Evolutionary conservation across 768 basidiomycete genomes (phyloP), one percentile per base, ranked within the genome.

Genomic region (Podaxis rugospora): DNA sequence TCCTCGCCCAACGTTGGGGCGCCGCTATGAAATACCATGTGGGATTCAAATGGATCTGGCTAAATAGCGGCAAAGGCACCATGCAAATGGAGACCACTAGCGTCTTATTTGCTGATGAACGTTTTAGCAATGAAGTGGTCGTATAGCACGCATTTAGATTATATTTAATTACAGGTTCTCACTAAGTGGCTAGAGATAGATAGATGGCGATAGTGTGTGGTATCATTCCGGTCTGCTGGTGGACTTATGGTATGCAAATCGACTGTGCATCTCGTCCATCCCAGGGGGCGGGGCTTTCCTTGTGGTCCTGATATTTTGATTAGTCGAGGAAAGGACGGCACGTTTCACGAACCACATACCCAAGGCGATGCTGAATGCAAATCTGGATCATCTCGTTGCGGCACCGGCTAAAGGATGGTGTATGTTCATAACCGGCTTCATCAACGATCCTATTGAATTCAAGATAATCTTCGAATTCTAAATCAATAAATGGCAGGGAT

Each of bases 41-140:
- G 40, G 79, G 80, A 3, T 79, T 71, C 68, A 83, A 82, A 63
- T 81, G 80, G 80, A 73, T 81, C 18, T 82, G 80, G 80, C 66
- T 81, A 28, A 81, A 81, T 64, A 67, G 66, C 42, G 71, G 70
- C 18, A 62, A 65, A 27, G 27, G 39, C 53, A 44, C 64, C 13
- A 47, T 65, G 50, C 66, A 70, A 25, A 66, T 80, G 32, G 69
- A 74, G 28, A 69, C 75, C n/a, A 35, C 65, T 5, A 65, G 77
- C 50, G 69, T 79, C 16, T 59, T 67, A 13, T 81, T 81, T 57
- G 78, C 76, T 1, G 80, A 82, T 62, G 72, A 80, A 62, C 9
- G 7, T 5, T 55, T 62, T 69, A 63, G 61, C 57, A 28, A 11
- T 59, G 32, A 61, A 58, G 27, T n/a, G 23, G 14, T 13, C 23